A percentile compares a stretch with the other conserved stretches of the same genome.
Conservation (phyloP, 306 rosid genomes). For the Elaeagnus macrophylla region DNA sequence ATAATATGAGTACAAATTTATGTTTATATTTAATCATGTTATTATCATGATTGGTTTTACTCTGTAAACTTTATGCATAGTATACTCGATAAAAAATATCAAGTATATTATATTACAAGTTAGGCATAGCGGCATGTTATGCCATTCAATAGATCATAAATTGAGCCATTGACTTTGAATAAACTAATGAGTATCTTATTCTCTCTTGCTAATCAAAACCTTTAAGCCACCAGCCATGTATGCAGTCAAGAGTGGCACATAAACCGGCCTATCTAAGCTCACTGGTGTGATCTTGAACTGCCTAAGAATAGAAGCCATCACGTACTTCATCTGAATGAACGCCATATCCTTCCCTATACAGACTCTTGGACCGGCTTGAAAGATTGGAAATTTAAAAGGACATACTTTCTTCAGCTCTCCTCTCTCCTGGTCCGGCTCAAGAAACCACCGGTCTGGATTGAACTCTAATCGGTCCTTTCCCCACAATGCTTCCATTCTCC, state of each 20-base stretch:
- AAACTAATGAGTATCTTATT: slow-evolving; percentile 5
- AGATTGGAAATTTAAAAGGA: slow-evolving; percentile 56
- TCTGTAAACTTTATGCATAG: no score
- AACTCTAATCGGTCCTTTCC: slow-evolving; percentile 65
- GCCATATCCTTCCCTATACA: slow-evolving; percentile 93
- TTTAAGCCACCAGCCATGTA: slow-evolving; percentile 86
- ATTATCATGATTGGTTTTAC: no score
- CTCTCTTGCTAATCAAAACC: slow-evolving; percentile 45
- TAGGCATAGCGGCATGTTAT: slow-evolving; percentile 20
- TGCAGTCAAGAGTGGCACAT: slow-evolving; percentile 80
- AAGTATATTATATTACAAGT: background rate
- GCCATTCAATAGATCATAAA: slow-evolving; percentile 10
- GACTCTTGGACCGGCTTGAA: slow-evolving; percentile 91
- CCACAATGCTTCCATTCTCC: slow-evolving; percentile 77
- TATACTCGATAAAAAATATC: no score
- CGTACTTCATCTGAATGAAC: slow-evolving; percentile 68
- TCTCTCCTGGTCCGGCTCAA: slow-evolving; percentile 28
- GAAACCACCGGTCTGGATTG: slow-evolving; percentile 73
- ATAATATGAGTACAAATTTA: no score
- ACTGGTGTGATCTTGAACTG: slow-evolving; percentile 42
- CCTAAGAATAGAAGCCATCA: slow-evolving; percentile 50
- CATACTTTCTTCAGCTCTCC: slow-evolving; percentile 36
- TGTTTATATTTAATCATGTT: no score
- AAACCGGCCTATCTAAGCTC: slow-evolving; percentile 34
- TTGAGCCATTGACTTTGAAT: slow-evolving; percentile 10